Evolutionary conservation across 225 moss, liverwort and hornwort species (phyloP).

Genomic region (Sphagnum contortum): DNA sequence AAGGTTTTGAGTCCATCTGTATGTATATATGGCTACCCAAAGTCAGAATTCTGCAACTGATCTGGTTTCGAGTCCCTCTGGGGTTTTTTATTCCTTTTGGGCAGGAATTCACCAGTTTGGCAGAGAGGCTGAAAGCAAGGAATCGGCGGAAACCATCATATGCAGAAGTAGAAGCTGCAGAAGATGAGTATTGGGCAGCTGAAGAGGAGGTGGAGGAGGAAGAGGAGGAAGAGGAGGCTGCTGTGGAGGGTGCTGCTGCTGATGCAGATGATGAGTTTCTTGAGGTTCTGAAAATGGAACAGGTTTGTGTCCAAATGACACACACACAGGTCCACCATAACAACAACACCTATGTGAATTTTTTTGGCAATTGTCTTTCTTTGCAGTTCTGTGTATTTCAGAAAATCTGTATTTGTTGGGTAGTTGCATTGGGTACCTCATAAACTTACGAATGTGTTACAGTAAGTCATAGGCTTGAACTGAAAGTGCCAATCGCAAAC

Average conservation of each 20-base stretch:
- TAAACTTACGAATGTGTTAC: not conserved
- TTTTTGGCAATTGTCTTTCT: too few relatives aligned
- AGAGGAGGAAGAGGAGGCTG: conserved; percentile 85
- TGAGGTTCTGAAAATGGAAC: conserved; percentile 96
- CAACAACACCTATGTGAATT: too few relatives aligned
- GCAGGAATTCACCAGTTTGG: conserved; percentile 43
- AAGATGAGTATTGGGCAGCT: too few relatives aligned
- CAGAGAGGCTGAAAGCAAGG: conserved; percentile 46
- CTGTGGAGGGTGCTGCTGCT: conserved; percentile 50
- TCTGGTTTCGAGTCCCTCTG: too few relatives aligned
- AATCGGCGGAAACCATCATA: conserved; percentile 41
- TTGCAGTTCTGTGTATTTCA: not conserved
- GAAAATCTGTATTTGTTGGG: too few relatives aligned
- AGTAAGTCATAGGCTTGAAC: not conserved
- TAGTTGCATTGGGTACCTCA: not conserved
- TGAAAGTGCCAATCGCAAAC: too few relatives aligned
- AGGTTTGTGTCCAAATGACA: conserved; percentile 29
- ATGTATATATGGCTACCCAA: too few relatives aligned
- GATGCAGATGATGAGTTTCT: conserved; percentile 77
- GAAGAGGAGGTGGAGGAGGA: not conserved
- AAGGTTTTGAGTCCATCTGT: too few relatives aligned
- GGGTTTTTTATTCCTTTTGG: conserved; percentile 1
- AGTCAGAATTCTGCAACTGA: too few relatives aligned
- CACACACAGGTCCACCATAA: too few relatives aligned
- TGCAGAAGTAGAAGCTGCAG: conserved; percentile 56